Conservation (phyloP, 2,329 filamentous ascomycete genomes). For the Aspergillus intermedius region DNA sequence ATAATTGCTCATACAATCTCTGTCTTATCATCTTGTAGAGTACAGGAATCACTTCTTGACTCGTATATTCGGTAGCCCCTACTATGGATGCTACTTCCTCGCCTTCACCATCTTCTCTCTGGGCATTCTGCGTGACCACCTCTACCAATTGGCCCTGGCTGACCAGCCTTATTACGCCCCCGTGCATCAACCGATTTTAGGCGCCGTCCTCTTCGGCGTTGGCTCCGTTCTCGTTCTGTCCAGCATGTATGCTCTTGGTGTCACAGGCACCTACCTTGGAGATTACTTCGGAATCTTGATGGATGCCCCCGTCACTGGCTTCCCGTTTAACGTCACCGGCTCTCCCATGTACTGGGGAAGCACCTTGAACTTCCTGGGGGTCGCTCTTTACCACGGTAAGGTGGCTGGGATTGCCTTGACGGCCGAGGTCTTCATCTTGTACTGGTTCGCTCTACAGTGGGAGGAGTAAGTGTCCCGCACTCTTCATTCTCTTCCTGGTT, state of each 20-base stretch:
- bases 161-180: slow-evolving; percentile 68
- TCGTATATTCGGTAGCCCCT: slow-evolving; percentile 73
- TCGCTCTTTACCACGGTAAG: slow-evolving; percentile 76
- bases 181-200: slow-evolving; percentile 59
- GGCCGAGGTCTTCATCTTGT: slow-evolving; percentile 66
- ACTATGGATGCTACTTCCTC: slow-evolving; percentile 80
- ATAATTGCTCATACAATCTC: slow-evolving; percentile 8
- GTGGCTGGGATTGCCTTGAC: slow-evolving; percentile 78
- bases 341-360: slow-evolving; percentile 97
- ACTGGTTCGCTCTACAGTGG: slow-evolving; percentile 72
- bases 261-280: slow-evolving; percentile 92
- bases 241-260: slow-evolving; percentile 84
- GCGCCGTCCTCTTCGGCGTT: slow-evolving; percentile 62
- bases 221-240: slow-evolving; percentile 83
- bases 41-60: slow-evolving; percentile 88
- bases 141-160: slow-evolving; percentile 79
- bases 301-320: slow-evolving; percentile 88
- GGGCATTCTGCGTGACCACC: slow-evolving; percentile 77
- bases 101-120: slow-evolving; percentile 85
- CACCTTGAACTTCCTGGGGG: slow-evolving; percentile 85
- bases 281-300: slow-evolving; percentile 99
- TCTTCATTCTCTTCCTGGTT: slow-evolving; percentile 1
- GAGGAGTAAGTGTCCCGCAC: slow-evolving; percentile 58
- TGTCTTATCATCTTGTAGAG: slow-evolving; percentile 49
- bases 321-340: slow-evolving; percentile 87